These are phyloP conservation scores for Malus hybrid DNA, from an alignment of 331 rosid species.

Conservation along the genomic window DNA sequence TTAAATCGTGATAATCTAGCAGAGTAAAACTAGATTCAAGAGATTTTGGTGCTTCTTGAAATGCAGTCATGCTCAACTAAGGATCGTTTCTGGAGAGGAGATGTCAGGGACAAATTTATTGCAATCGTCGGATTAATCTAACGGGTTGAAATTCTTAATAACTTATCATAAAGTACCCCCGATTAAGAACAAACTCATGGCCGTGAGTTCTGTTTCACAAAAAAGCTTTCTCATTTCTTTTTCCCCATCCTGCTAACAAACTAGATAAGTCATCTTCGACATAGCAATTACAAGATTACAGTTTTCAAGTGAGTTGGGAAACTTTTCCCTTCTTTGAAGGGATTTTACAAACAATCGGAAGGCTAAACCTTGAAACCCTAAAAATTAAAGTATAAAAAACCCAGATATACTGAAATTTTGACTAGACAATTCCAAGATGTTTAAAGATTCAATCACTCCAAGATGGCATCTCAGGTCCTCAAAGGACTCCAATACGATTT, in stretches of 20 bases:
- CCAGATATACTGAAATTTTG: neutral
- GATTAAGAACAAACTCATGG: neutral
- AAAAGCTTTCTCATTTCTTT: neutral
- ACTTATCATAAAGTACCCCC: neutral
- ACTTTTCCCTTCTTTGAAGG: neutral
- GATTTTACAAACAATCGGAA: no score
- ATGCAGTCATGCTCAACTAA: no score
- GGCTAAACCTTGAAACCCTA: neutral
- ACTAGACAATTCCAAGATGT: neutral
- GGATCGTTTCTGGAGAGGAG: no score
- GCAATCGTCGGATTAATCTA: no score
- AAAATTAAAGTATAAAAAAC: neutral
- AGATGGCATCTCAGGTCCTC: neutral
- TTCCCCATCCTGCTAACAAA: neutral
- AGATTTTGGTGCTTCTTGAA: no score
- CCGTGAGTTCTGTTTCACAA: no score
- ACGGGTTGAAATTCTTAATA: no score
- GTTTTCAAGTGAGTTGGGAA: neutral
- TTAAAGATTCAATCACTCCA: neutral
- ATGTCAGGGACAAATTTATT: no score
- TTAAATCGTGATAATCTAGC: neutral
- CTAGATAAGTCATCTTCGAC: no score
- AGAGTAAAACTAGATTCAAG: no score
- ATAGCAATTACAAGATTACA: neutral
- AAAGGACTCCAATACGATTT: no score